phyloP scores from a whole-genome alignment of 2,329 filamentous ascomycete genomes.

The Talaromyces marneffei region DNA sequence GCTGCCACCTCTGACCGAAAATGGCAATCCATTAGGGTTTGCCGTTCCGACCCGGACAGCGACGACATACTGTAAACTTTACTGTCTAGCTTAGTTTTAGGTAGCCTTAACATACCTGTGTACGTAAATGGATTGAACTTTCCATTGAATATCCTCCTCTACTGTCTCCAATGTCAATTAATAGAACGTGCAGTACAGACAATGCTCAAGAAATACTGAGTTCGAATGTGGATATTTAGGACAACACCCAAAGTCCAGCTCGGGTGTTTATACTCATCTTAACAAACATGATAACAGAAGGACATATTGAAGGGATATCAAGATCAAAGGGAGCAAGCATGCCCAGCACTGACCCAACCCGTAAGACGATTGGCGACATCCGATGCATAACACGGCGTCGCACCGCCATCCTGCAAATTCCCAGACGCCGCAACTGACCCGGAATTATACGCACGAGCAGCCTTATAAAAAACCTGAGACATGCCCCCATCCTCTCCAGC shows the following conservation, averaged over 20 bases:
- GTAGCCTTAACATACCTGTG: no score
- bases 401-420: constrained; percentile 33
- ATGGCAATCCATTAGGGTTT: constrained; percentile 7
- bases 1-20: constrained; percentile 1
- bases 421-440: constrained; percentile 23
- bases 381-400: constrained; percentile 45
- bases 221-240: no score
- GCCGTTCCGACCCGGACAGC: background rate
- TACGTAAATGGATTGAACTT: no score
- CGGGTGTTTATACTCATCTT: background rate
- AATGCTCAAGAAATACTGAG: no score
- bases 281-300: background rate
- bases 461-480: constrained; percentile 17
- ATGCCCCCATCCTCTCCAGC: constrained; percentile 7
- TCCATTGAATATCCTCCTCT: no score
- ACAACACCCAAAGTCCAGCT: background rate
- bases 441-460: constrained; percentile 32
- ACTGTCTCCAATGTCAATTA: no score
- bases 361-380: constrained; percentile 41
- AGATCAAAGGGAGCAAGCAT: background rate
- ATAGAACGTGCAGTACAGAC: no score
- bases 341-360: constrained; percentile 1
- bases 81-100: no score
- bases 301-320: background rate
- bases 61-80: background rate